Percentiles rank a stretch among this genome's conserved stretches.
Conservation (phyloP, 23 red algal genomes). For the Gracilariopsis chorda region DNA sequence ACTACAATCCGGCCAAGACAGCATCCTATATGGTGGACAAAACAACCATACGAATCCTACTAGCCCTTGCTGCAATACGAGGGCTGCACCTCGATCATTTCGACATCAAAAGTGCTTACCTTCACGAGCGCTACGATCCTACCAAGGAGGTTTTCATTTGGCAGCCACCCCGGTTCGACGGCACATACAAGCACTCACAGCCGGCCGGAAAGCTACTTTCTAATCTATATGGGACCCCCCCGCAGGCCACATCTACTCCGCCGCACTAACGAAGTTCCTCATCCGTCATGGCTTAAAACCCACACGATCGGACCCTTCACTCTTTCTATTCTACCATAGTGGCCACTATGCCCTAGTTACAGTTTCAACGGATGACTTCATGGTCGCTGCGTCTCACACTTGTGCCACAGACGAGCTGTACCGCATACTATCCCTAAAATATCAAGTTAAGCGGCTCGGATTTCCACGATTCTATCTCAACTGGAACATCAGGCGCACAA, state of each 20-base stretch:
- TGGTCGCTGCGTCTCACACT: not conserved
- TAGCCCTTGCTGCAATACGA: not conserved
- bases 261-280: not conserved
- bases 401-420: not conserved
- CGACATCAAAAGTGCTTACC: slow-evolving; percentile 18
- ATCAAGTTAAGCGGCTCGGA: not conserved
- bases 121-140: not conserved
- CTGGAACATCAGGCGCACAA: no score
- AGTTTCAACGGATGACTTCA: not conserved
- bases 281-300: not conserved
- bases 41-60: not conserved
- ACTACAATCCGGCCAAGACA: slow-evolving; percentile 2
- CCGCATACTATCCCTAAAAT: not conserved
- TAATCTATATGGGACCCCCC: slow-evolving; percentile 6
- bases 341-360: not conserved
- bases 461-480: not conserved
- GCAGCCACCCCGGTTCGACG: slow-evolving; percentile 3
- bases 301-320: not conserved
- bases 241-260: not conserved
- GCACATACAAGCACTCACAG: not conserved
- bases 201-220: not conserved
- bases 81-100: slow-evolving; percentile 31
- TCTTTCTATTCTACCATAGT: not conserved
- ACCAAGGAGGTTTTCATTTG: not conserved
- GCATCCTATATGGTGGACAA: slow-evolving; percentile 1